phyloP scores from a whole-genome alignment of 164 flowering plant genomes.

The Sedum album region DNA sequence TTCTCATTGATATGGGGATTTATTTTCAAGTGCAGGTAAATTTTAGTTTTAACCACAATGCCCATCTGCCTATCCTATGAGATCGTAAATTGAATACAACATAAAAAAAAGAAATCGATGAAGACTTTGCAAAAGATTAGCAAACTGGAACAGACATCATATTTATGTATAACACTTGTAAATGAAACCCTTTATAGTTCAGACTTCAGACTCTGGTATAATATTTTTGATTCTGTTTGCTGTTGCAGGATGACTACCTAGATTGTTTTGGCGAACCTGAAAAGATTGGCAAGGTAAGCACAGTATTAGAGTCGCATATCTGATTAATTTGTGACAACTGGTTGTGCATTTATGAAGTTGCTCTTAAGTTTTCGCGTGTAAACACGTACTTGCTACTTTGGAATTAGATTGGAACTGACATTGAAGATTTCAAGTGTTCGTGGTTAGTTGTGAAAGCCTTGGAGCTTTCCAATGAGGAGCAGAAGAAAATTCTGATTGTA shows the following conservation, averaged over 20 bases:
- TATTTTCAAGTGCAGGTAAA: slow-evolving; percentile 97
- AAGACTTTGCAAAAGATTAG: too few species aligned
- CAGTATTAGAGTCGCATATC: background rate
- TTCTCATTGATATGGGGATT: slow-evolving; percentile 86
- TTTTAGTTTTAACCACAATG: background rate
- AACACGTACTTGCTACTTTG: too few species aligned
- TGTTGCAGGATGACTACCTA: slow-evolving; percentile 76
- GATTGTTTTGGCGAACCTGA: slow-evolving; percentile 88
- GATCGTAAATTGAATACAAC: too few species aligned
- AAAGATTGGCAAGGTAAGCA: slow-evolving; percentile 78
- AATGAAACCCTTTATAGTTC: too few species aligned
- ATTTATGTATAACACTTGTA: too few species aligned
- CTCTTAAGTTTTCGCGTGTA: background rate
- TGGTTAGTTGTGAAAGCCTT: slow-evolving; percentile 96
- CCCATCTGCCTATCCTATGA: too few species aligned
- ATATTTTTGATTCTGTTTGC: too few species aligned
- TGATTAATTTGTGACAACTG: background rate
- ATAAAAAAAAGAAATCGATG: too few species aligned
- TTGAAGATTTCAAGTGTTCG: slow-evolving; percentile 96
- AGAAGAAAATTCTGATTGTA: slow-evolving; percentile 64
- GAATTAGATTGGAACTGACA: slow-evolving; percentile 92
- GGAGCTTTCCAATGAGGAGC: slow-evolving; percentile 59
- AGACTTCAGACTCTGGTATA: too few species aligned
- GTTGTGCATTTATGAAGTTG: background rate
- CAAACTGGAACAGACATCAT: too few species aligned